Base-by-base conservation (phyloP, 2,329 filamentous ascomycete genomes). In the Ilyonectria sp. region DNA sequence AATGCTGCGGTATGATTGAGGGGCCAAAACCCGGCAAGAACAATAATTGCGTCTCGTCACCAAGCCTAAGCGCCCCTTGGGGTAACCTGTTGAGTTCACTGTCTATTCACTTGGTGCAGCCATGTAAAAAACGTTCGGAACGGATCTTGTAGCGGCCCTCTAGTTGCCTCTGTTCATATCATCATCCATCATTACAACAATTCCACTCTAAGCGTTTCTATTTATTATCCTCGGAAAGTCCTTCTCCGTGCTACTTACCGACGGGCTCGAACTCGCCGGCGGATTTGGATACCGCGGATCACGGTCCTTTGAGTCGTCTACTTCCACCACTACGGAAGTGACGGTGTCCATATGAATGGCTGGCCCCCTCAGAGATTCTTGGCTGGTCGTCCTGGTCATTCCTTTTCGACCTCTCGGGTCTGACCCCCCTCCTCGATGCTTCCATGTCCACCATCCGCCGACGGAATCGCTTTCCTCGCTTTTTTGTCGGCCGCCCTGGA, bases 341-440 rank as follows among this genome's bases (percentile, higher is more conserved):
- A 84, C 79, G 2, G 81, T 82, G 65, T 85, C 82, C 75, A 83
- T 82, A 69, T 84, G 83, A 17, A 84, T 84, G 8, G 80, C 79
- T 29, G 80, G 77, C 0, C 80, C 79, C 46, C 78, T 70, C n/a
- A 81, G 66, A 15, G 76, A 79, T 33, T 80, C 78, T 37, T 78
- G 72, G 21, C 80, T 82, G 4, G 72, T 74, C 5, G 71, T 79
- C 3, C 73, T 52, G 9, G 55, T 66, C 65, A 60, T 69, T 2
- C 60, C 71, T 33, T 53, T 74, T 9, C 58, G 55, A 8, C 56
- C 66, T 53, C 65, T 69, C 15, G 54, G 60, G 13, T 56, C 56
- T 2, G 67, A 52, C 1, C 63, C 60, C 4, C 59, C 55, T 8
- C 64, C 47, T 3, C 69, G 72, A 1, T 53, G 21, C 23, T 71